phyloP scores from a whole-genome alignment of 352 stramenopile species.

The Peronosclerospora sorghi region DNA sequence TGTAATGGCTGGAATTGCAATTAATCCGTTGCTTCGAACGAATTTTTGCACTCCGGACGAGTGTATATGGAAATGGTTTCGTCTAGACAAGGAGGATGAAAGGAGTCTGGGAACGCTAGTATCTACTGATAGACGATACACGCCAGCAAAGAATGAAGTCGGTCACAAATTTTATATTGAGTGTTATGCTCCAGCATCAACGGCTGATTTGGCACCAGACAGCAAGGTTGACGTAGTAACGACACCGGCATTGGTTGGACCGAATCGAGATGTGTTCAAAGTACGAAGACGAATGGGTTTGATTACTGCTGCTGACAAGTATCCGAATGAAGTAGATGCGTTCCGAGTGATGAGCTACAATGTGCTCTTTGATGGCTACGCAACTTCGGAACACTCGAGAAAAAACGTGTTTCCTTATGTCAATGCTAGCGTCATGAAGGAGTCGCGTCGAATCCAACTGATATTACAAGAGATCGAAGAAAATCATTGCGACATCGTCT shows the following conservation, averaged over 20 bases:
- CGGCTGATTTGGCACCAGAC: conserved; percentile 21
- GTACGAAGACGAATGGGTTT: conserved; percentile 16
- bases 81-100: conserved; percentile 7
- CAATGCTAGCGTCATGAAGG: conserved; percentile 26
- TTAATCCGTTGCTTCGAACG: conserved; percentile 36
- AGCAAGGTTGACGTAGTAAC: conserved; percentile 27
- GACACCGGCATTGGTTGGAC: conserved; percentile 23
- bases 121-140: conserved; percentile 22
- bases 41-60: conserved; percentile 55
- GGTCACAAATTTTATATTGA: conserved; percentile 41
- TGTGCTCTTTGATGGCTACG: conserved; percentile 65
- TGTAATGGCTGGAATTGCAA: conserved; percentile 31
- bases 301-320: conserved; percentile 6
- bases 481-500: conserved; percentile 48
- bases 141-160: conserved; percentile 28
- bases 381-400: conserved; percentile 38
- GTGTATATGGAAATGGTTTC: conserved; percentile 56
- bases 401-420: conserved; percentile 57
- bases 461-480: conserved; percentile 66
- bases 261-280: conserved; percentile 44
- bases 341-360: conserved; percentile 82
- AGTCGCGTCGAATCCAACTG: conserved; percentile 66
- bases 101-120: conserved; percentile 7
- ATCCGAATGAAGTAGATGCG: conserved; percentile 8
- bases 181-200: conserved; percentile 32